Evolutionary conservation across 805 yeast species (phyloP).

Genomic region (Metschnikowia koreensis): DNA sequence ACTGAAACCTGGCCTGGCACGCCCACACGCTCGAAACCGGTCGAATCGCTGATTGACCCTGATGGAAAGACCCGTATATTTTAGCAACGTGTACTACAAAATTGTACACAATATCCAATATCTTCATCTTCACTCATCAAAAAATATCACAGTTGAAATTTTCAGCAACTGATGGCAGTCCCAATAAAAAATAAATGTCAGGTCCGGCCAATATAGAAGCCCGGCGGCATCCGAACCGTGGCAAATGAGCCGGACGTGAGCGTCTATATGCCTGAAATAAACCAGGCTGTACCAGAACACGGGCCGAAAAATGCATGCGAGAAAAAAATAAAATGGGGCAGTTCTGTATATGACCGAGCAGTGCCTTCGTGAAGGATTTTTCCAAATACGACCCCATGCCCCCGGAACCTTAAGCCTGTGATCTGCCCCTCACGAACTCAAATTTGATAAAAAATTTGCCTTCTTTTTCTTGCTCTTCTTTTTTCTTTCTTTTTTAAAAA

Average conservation of each 20-base stretch:
- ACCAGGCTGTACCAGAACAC: not conserved
- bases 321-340: not conserved
- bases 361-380: conserved; percentile 1
- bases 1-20: not conserved
- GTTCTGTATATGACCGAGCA: not conserved
- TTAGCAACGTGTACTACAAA: not conserved
- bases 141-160: too few species aligned
- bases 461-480: not conserved
- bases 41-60: not conserved
- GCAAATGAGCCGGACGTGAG: not conserved
- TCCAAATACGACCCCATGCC: not conserved
- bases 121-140: too few species aligned
- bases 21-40: not conserved
- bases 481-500: not conserved
- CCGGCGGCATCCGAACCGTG: not conserved
- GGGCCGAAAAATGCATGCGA: not conserved
- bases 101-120: not conserved
- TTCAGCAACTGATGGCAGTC: too few species aligned
- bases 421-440: not conserved
- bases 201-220: too few species aligned
- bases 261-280: not conserved
- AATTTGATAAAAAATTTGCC: not conserved
- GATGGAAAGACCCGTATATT: not conserved
- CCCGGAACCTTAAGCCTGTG: not conserved
- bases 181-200: too few species aligned